Base-by-base conservation (phyloP, 495 filamentous ascomycete genomes). In the Penicillium dipodomyicola region DNA sequence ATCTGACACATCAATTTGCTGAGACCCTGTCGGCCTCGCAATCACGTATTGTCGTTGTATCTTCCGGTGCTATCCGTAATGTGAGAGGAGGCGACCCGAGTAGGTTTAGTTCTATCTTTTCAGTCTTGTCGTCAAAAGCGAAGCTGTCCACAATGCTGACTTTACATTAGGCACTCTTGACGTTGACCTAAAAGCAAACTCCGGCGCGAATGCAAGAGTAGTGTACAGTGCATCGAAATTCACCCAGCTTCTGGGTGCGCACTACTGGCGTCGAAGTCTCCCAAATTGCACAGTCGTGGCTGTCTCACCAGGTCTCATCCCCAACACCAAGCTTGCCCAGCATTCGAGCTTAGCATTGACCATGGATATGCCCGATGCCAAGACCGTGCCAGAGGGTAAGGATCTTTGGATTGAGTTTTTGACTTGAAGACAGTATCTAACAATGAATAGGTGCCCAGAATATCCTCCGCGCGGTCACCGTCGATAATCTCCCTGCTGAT, bases 331-430 rank as follows among this genome's bases (percentile, higher is more conserved):
- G 39, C 65, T 70, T 45, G 67, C 65, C n/a, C 37, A 54, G 10
- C 45, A 56, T 15, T 32, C 42, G 2, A 46, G 43, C 42, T 45
- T 70, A 53, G 55, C 56, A 4, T 33, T 70, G 42, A 32, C 51
- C 10, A 70, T 70, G 67, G 50, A 60, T 44, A 70, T 70, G 67
- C 58, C 65, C 10, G 67, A 70, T 60, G 67, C 67, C 4, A 70
- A 70, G 54, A 66, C 59, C n/a, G 48, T 70, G 27, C 63, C 65
- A 0, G 67, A 70, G 37, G 67, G 67, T 70, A 56, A 55, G 59
- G n/a, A n/a, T 6, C 14, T 33, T 48, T 48, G 9, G 3, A 23
- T 37, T 48, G 9, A 10, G 29, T 14, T 12, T 29, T 35, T 10
- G 32, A 32, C 41, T 32, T 42, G 14, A 32, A 37, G 5, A 11